phyloP scores from a whole-genome alignment of 2,329 filamentous ascomycete genomes.

The Arthrobotrys conoides region DNA sequence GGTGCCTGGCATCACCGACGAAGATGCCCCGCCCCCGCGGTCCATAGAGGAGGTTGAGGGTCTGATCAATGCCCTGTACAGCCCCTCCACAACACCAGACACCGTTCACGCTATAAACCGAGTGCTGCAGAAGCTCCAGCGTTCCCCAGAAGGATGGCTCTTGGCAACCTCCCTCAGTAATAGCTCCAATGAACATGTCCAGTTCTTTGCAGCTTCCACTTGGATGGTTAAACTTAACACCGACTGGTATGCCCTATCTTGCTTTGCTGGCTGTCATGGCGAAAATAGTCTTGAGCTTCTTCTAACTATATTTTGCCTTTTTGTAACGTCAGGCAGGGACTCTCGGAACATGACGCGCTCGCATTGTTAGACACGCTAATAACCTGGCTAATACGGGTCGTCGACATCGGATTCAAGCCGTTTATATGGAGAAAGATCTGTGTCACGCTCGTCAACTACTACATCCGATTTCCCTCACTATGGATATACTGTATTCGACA shows the following conservation, averaged over 20 bases:
- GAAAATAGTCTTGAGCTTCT: not conserved
- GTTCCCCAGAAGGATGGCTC: slow-evolving; percentile 85
- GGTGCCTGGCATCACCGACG: slow-evolving; percentile 51
- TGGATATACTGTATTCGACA: slow-evolving; percentile 79
- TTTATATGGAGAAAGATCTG: slow-evolving; percentile 81
- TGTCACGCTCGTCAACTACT: slow-evolving; percentile 82
- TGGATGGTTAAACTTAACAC: slow-evolving; percentile 94
- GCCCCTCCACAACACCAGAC: slow-evolving; percentile 65
- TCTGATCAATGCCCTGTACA: slow-evolving; percentile 65
- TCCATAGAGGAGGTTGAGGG: slow-evolving; percentile 68
- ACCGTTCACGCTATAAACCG: slow-evolving; percentile 75
- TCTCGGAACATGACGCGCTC: slow-evolving; percentile 73
- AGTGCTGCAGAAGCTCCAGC: slow-evolving; percentile 82
- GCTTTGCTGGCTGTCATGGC: slow-evolving; percentile 9
- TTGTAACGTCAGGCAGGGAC: slow-evolving; percentile 65
- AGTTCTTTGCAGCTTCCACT: slow-evolving; percentile 93
- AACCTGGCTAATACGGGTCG: slow-evolving; percentile 74
- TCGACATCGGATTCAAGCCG: slow-evolving; percentile 71
- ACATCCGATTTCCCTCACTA: slow-evolving; percentile 77
- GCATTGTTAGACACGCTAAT: slow-evolving; percentile 75
- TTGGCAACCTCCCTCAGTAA: slow-evolving; percentile 82
- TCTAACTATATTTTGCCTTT: slow-evolving; percentile 29
- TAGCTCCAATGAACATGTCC: slow-evolving; percentile 79
- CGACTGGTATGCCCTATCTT: slow-evolving; percentile 75
- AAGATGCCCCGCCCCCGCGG: slow-evolving; percentile 64